phyloP scores from a whole-genome alignment of 306 rosid genomes.

The Dryas octopetala region DNA sequence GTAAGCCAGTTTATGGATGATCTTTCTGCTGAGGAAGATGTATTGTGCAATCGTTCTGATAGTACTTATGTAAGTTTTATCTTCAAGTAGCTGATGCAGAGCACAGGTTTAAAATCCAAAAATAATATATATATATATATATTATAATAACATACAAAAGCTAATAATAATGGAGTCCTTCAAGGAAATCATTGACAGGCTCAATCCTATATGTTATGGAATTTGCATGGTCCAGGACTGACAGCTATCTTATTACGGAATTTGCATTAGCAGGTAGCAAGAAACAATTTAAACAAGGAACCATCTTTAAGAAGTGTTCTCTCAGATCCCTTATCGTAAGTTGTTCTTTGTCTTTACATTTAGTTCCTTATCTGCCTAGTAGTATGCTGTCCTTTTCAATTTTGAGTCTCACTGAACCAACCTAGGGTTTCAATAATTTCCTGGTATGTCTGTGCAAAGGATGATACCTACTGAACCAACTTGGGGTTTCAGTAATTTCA shows the following conservation, averaged over 20 bases:
- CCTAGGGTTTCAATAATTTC: not conserved
- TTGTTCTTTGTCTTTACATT: conserved; percentile 21
- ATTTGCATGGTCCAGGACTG: not conserved
- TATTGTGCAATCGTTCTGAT: conserved; percentile 59
- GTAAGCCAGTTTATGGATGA: conserved; percentile 99
- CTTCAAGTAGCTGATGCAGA: conserved; percentile 19
- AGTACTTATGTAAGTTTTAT: conserved; percentile 59
- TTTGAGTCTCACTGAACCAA: conserved; percentile 4
- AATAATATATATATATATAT: not conserved
- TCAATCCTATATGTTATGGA: not conserved
- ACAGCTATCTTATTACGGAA: conserved; percentile 3
- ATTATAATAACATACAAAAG: not conserved
- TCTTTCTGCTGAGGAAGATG: conserved; percentile 90
- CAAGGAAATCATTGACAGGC: not conserved
- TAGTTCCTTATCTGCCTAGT: conserved; percentile 6
- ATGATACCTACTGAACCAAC: not conserved
- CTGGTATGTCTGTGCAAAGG: not conserved
- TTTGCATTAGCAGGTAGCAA: conserved; percentile 54
- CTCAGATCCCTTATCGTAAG: conserved; percentile 95
- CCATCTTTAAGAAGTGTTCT: conserved; percentile 86
- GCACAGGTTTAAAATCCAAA: not conserved
- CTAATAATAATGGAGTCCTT: not conserved
- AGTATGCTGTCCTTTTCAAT: not conserved
- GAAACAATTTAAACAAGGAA: conserved; percentile 62
- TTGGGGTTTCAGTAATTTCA: not conserved